phyloP scores from a whole-genome alignment of 1,139 yeast species.

The Petasospora fabianii region DNA sequence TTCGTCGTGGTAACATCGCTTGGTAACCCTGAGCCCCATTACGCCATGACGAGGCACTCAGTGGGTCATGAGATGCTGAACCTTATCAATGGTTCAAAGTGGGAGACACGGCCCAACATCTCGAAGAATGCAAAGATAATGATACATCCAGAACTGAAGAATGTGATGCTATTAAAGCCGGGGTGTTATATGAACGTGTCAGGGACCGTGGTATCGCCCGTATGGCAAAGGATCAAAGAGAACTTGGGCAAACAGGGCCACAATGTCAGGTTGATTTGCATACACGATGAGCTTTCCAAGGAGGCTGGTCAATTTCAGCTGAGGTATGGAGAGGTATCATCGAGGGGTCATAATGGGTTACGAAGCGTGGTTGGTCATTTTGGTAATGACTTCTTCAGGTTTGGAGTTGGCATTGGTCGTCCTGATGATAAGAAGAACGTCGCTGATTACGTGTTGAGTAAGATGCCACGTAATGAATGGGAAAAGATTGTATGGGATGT shows the following conservation, averaged over 20 bases:
- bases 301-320: slow-evolving; percentile 51
- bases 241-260: slow-evolving; percentile 21
- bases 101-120: not conserved
- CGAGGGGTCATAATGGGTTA: slow-evolving; percentile 83
- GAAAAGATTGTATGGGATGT: slow-evolving; percentile 31
- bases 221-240: slow-evolving; percentile 9
- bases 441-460: slow-evolving; percentile 57
- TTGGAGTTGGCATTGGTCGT: slow-evolving; percentile 77
- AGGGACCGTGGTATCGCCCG: slow-evolving; percentile 8
- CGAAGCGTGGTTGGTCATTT: slow-evolving; percentile 43
- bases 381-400: slow-evolving; percentile 39
- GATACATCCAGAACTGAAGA: not conserved
- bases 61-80: slow-evolving; percentile 17
- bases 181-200: slow-evolving; percentile 14
- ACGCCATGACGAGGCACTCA: slow-evolving; percentile 15
- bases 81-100: not conserved
- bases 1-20: slow-evolving; percentile 14
- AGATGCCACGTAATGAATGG: slow-evolving; percentile 42
- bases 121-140: too few relatives aligned
- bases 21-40: slow-evolving; percentile 18
- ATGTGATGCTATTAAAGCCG: slow-evolving; percentile 11
- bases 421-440: slow-evolving; percentile 48
- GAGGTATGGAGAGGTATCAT: slow-evolving; percentile 54
- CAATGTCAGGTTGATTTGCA: slow-evolving; percentile 45
- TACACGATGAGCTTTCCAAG: slow-evolving; percentile 75